These are phyloP conservation scores for Colletotrichum godetiae DNA, from an alignment of 2,329 filamentous ascomycete species.

Conservation along the genomic window DNA sequence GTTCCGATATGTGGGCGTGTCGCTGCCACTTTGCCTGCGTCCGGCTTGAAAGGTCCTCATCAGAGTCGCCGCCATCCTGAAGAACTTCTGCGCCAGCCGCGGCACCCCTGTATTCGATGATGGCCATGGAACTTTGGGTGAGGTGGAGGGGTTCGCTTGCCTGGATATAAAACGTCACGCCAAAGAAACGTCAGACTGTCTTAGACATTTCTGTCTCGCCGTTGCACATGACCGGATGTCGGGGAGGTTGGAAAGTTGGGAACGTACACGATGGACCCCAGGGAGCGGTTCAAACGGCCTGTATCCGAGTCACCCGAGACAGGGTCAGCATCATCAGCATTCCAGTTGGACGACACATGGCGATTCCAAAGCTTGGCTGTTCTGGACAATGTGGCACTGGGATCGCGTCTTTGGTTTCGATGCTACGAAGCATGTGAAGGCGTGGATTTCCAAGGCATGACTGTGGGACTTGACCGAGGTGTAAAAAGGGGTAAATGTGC, in stretches of 20 bases:
- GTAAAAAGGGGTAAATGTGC: neutral
- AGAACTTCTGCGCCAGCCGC: neutral
- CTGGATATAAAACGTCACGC: neutral
- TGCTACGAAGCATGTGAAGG: neutral
- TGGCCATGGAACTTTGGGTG: neutral
- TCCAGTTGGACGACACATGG: neutral
- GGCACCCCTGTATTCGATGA: neutral
- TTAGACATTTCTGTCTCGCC: conserved; percentile 9
- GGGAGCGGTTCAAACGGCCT: neutral
- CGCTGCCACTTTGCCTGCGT: neutral
- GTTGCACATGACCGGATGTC: conserved; percentile 15
- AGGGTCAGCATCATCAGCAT: conserved; percentile 14
- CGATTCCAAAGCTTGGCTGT: conserved; percentile 3
- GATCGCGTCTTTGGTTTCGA: neutral
- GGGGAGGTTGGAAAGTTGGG: neutral
- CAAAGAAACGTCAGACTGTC: conserved; percentile 24
- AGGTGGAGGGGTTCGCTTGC: neutral
- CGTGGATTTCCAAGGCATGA: neutral
- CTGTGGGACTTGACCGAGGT: neutral
- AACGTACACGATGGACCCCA: neutral
- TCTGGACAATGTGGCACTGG: neutral
- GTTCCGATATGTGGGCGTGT: neutral
- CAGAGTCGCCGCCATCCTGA: neutral
- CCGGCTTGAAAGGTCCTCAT: neutral
- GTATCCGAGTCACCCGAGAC: conserved; percentile 1